Conservation (phyloP, 352 stramenopile species). For the Pythium chondricola region DNA sequence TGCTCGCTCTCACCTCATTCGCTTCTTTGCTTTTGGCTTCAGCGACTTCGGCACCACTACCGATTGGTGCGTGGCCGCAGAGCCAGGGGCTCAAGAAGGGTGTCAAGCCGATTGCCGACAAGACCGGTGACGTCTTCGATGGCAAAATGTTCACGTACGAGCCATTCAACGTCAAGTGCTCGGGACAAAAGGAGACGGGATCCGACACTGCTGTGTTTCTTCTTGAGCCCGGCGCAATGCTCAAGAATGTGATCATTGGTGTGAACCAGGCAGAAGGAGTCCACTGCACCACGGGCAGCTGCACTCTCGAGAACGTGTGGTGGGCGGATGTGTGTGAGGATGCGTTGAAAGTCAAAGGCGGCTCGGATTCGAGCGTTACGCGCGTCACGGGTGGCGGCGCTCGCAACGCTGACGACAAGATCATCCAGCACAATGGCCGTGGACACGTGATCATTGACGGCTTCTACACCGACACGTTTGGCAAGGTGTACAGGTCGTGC, state of each 20-base stretch:
- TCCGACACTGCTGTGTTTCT: conserved; percentile 24
- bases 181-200: conserved; percentile 21
- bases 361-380: conserved; percentile 26
- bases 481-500: conserved; percentile 32
- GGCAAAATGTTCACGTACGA: conserved; percentile 53
- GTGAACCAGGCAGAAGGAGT: conserved; percentile 44
- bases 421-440: conserved; percentile 40
- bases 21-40: too few relatives aligned
- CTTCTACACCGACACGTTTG: conserved; percentile 38
- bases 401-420: conserved; percentile 39
- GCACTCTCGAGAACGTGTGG: conserved; percentile 46
- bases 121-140: conserved; percentile 36
- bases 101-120: conserved; percentile 25
- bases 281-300: conserved; percentile 32
- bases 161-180: conserved; percentile 35
- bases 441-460: conserved; percentile 36
- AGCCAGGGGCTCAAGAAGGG: conserved; percentile 18
- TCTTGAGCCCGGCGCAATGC: conserved; percentile 33
- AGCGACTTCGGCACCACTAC: too few relatives aligned
- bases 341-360: conserved; percentile 35
- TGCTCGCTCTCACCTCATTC: too few relatives aligned
- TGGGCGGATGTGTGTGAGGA: conserved; percentile 50
- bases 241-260: conserved; percentile 59
- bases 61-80: conserved; percentile 19
- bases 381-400: conserved; percentile 31